Percentiles rank a stretch among this genome's conserved stretches.
Conservation (phyloP, 352 stramenopile species). For the Plasmopara muralis region DNA sequence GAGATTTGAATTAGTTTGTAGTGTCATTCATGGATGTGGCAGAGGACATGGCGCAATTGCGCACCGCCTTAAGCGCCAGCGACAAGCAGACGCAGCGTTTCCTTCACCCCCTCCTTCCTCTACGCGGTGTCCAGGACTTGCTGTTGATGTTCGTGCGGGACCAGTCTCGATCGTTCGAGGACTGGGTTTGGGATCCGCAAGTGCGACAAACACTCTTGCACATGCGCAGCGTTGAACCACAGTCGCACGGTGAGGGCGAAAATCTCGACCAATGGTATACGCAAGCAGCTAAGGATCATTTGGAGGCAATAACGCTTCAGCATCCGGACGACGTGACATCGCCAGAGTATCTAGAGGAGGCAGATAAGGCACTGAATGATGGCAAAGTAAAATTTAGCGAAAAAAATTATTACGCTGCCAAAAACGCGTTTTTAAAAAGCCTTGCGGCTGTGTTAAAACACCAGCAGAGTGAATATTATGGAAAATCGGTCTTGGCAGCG, state of each 20-base stretch:
- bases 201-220: slow-evolving; percentile 46
- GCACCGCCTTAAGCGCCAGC: slow-evolving; percentile 27
- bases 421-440: slow-evolving; percentile 60
- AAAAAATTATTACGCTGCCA: slow-evolving; percentile 55
- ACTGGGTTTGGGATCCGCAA: slow-evolving; percentile 70
- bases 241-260: slow-evolving; percentile 18
- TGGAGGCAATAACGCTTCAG: slow-evolving; percentile 10
- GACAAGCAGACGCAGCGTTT: slow-evolving; percentile 53
- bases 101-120: slow-evolving; percentile 46
- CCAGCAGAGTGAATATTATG: slow-evolving; percentile 46
- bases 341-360: slow-evolving; percentile 26
- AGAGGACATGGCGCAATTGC: slow-evolving; percentile 33
- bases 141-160: slow-evolving; percentile 66
- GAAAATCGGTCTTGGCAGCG: slow-evolving; percentile 17
- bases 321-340: slow-evolving; percentile 17
- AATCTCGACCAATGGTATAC: slow-evolving; percentile 44
- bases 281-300: slow-evolving; percentile 21
- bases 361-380: slow-evolving; percentile 43
- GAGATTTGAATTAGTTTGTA: too few species aligned
- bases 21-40: too few species aligned
- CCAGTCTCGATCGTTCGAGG: slow-evolving; percentile 46
- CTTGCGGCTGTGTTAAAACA: slow-evolving; percentile 32
- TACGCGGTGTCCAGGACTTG: slow-evolving; percentile 60
- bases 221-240: slow-evolving; percentile 31
- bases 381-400: slow-evolving; percentile 62